A percentile compares a stretch with the other conserved stretches of the same genome.
Evolutionary conservation across 352 stramenopile species (phyloP).

Genomic region (Pythium insidiosum): DNA sequence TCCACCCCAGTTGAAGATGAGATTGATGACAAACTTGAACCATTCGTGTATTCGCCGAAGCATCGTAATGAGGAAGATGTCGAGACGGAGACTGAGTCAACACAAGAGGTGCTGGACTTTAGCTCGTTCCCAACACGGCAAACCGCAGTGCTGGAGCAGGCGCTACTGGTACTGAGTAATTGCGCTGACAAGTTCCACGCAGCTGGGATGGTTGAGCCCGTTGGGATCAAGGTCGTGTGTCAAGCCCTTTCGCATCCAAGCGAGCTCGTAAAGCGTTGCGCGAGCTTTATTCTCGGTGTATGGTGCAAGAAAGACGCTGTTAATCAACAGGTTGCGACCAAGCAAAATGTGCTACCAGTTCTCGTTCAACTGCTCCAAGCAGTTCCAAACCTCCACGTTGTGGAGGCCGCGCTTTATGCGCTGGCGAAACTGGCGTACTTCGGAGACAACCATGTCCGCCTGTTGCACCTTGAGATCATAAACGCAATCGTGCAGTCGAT

Average conservation of each 20-base stretch:
- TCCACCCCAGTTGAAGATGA: slow-evolving; percentile 22
- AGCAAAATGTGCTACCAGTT: slow-evolving; percentile 27
- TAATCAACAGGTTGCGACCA: slow-evolving; percentile 41
- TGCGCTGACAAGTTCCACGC: slow-evolving; percentile 42
- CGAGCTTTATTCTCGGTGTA: slow-evolving; percentile 52
- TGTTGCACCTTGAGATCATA: slow-evolving; percentile 51
- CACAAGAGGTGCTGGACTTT: slow-evolving; percentile 32
- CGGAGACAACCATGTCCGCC: slow-evolving; percentile 55
- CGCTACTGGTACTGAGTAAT: slow-evolving; percentile 58
- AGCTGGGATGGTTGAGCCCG: slow-evolving; percentile 24
- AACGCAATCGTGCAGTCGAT: slow-evolving; percentile 44
- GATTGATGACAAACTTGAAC: slow-evolving; percentile 19
- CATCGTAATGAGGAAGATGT: background rate
- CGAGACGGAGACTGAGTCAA: slow-evolving; percentile 8
- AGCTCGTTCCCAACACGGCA: slow-evolving; percentile 48
- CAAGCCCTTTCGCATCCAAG: slow-evolving; percentile 49
- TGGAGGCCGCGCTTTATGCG: slow-evolving; percentile 54
- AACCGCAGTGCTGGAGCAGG: slow-evolving; percentile 56
- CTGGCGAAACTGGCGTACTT: slow-evolving; percentile 56
- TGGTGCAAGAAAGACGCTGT: slow-evolving; percentile 47
- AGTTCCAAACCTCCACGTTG: slow-evolving; percentile 39
- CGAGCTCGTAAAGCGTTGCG: slow-evolving; percentile 59
- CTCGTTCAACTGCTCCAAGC: slow-evolving; percentile 59
- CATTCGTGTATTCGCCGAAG: slow-evolving; percentile 12
- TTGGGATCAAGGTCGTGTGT: slow-evolving; percentile 52